Base-by-base conservation (phyloP, 1,139 yeast species). In the Suhomyces maxii region DNA sequence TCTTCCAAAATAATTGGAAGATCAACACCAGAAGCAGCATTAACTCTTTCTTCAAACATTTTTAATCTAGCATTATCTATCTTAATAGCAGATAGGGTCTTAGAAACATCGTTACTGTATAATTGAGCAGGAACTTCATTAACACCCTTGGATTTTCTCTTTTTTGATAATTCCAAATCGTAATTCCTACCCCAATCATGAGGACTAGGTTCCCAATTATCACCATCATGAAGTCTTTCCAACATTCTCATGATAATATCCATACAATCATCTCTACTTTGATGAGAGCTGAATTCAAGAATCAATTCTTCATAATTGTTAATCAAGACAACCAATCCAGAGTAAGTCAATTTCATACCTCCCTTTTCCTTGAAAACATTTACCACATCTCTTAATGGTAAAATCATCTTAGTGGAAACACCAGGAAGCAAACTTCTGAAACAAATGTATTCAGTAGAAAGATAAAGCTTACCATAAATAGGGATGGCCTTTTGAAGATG, bases 371-470 rank as follows among this genome's bases (percentile, higher is more conserved):
- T 79, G 43, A 77, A 75, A 45, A 86, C 85, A 42, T 77, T 80
- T 57, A 86, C 95, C 31, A 91, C 71, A 56, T 88, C 95, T 13
- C 61, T 58, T 40, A 87, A 67, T 0, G 98, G 98, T 12, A 91
- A 64, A n/a, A 89, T 81, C 96, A 91, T 89, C 51, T 80, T 80
- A 1, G 95, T 86, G 36, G 80, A 77, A 0, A 86, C 78, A 0
- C 96, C 96, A 0, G 95, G 95, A 6, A 89, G 61, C 39, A 89
- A 70, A 44, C 96, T 85, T 49, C 95, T 73, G 64, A 87, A 91
- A 53, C 97, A 90, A 13, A 91, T 61, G 50, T 77, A 81, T 34
- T 73, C 74, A 26, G 76, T 72, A 1, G 96, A 88, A 14, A 91
- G 60, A 58, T 89, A 89, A 3, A 91, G 60, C 59, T 88, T 88